phyloP scores from a whole-genome alignment of 352 stramenopile genomes.

The Phytophthora fragariaefolia region DNA sequence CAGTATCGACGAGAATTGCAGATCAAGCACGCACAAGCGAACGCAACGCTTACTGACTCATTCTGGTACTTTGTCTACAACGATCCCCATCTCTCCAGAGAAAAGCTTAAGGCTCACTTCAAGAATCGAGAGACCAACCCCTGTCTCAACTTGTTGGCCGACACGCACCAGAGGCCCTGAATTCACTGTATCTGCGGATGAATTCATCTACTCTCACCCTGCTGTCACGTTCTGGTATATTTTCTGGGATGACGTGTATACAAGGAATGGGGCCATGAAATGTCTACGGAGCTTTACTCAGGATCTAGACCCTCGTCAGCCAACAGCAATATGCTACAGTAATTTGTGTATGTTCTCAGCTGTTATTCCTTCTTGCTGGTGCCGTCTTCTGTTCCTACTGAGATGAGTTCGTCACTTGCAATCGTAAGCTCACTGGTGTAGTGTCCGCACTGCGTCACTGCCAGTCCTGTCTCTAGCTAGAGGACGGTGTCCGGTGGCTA shows the following conservation, averaged over 20 bases:
- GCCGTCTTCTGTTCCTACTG: too few relatives aligned
- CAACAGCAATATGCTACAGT: constrained; percentile 1
- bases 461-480: too few relatives aligned
- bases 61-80: constrained; percentile 2
- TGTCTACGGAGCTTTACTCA: background rate
- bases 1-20: background rate
- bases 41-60: background rate
- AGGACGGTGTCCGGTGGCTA: too few relatives aligned
- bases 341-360: too few relatives aligned
- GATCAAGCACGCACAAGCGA: background rate
- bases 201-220: background rate
- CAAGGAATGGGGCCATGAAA: background rate
- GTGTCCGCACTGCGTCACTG: too few relatives aligned
- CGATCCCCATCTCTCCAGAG: background rate
- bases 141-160: background rate
- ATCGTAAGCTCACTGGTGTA: too few relatives aligned
- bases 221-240: constrained; percentile 2
- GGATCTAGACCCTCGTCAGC: background rate
- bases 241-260: constrained; percentile 2
- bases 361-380: too few relatives aligned
- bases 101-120: background rate
- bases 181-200: background rate
- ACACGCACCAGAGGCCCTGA: background rate
- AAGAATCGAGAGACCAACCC: background rate
- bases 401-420: too few relatives aligned